Conservation (phyloP, 2,329 filamentous ascomycete genomes). For the Colletotrichum limetticola region DNA sequence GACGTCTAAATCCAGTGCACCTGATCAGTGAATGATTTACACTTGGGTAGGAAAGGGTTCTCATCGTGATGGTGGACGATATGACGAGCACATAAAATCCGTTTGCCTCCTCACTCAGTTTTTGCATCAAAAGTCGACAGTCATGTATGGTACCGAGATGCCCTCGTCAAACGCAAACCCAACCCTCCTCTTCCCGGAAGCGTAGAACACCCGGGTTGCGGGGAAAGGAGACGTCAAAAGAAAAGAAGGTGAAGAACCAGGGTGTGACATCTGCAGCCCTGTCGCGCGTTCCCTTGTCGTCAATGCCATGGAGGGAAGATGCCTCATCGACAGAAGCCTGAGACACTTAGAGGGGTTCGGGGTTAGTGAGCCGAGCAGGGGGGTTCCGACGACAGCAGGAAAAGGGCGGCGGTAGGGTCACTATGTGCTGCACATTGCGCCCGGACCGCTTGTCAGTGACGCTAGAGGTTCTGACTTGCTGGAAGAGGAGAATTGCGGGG, state of each 20-base stretch:
- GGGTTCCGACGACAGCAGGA: not conserved
- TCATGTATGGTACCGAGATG: slow-evolving; percentile 7
- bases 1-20: too few species aligned
- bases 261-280: not conserved
- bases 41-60: too few species aligned
- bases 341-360: slow-evolving; percentile 21
- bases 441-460: not conserved
- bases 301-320: slow-evolving; percentile 20
- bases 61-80: too few species aligned
- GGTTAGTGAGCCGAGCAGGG: slow-evolving; percentile 17
- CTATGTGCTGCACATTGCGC: slow-evolving; percentile 7
- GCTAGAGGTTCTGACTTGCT: not conserved
- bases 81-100: too few species aligned
- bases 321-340: slow-evolving; percentile 23
- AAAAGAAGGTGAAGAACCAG: not conserved
- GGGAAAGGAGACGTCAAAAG: not conserved
- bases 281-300: not conserved
- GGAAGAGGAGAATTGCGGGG: not conserved
- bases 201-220: slow-evolving; percentile 1
- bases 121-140: too few species aligned
- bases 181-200: slow-evolving; percentile 6
- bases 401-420: not conserved
- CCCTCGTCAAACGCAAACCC: slow-evolving; percentile 21
- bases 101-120: not conserved
- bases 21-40: too few species aligned